phyloP scores from a whole-genome alignment of 2,329 filamentous ascomycete species.

The Fusarium denticulatum region DNA sequence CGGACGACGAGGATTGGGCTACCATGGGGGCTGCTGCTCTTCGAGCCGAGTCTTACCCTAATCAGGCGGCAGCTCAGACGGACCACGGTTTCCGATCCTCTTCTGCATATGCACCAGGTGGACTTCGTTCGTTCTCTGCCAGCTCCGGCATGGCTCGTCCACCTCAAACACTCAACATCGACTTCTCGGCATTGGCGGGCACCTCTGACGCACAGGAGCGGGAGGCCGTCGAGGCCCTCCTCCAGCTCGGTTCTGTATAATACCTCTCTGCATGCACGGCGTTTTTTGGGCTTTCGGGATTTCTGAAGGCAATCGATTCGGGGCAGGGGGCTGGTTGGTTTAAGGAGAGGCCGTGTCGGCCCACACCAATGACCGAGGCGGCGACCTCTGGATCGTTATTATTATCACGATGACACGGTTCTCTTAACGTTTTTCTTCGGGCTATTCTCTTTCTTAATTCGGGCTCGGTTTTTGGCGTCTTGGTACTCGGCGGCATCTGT shows the following conservation, averaged over 20 bases:
- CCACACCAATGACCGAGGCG: slow-evolving; percentile 44
- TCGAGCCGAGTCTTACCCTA: slow-evolving; percentile 72
- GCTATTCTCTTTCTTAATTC: slow-evolving; percentile 18
- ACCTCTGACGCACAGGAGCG: slow-evolving; percentile 77
- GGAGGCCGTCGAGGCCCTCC: slow-evolving; percentile 82
- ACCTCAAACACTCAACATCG: slow-evolving; percentile 62
- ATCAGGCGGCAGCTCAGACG: slow-evolving; percentile 65
- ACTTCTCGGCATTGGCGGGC: slow-evolving; percentile 61
- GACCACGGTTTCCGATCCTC: slow-evolving; percentile 53
- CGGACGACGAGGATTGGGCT: slow-evolving; percentile 97
- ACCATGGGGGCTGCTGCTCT: slow-evolving; percentile 87
- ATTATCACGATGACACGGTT: slow-evolving; percentile 49
- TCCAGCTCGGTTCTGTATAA: slow-evolving; percentile 84
- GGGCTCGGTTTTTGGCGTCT: slow-evolving; percentile 40
- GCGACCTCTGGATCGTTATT: slow-evolving; percentile 45
- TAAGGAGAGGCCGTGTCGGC: slow-evolving; percentile 46
- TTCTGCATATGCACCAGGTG: slow-evolving; percentile 60
- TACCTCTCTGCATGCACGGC: slow-evolving; percentile 63
- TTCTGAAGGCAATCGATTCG: slow-evolving; percentile 37
- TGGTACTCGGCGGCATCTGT: slow-evolving; percentile 33
- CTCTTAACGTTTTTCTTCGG: slow-evolving; percentile 27
- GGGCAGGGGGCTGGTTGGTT: slow-evolving; percentile 47
- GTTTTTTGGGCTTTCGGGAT: slow-evolving; percentile 52
- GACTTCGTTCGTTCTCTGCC: slow-evolving; percentile 60
- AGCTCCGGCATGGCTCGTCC: slow-evolving; percentile 64